Percentiles rank a stretch among this genome's conserved stretches.
These are phyloP conservation scores for Hypoxylon rickii DNA, from an alignment of 495 filamentous ascomycete species.

Conservation along the genomic window DNA sequence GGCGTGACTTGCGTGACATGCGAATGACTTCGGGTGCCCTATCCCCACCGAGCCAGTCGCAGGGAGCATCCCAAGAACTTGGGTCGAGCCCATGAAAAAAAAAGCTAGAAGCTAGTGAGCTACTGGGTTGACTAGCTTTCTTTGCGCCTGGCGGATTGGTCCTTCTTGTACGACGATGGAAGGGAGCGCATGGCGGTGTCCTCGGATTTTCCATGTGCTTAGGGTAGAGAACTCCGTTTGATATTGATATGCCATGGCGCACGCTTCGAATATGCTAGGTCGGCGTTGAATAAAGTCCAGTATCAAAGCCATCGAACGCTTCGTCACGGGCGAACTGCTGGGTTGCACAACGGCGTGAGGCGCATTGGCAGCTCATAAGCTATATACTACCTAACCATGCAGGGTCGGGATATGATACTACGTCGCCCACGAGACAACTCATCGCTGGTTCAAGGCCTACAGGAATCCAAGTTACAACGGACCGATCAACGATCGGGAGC, in stretches of 20 bases:
- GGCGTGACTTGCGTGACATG: constrained; percentile 35
- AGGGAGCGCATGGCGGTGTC: constrained; percentile 2
- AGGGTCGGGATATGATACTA: constrained; percentile 32
- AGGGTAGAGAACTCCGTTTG: not conserved
- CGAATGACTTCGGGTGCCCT: constrained; percentile 27
- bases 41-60: constrained; percentile 24
- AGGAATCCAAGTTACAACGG: constrained; percentile 18
- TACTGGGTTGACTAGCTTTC: constrained; percentile 16
- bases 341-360: constrained; percentile 32
- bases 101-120: constrained; percentile 19
- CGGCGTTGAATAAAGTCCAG: not conserved
- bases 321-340: constrained; percentile 2
- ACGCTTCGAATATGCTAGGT: not conserved
- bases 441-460: constrained; percentile 25
- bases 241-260: constrained; percentile 2
- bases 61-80: constrained; percentile 36
- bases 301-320: not conserved
- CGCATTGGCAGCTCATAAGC: constrained; percentile 16
- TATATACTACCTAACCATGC: constrained; percentile 11
- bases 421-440: constrained; percentile 35
- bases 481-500: constrained; percentile 27
- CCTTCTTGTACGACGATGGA: constrained; percentile 1
- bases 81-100: constrained; percentile 32
- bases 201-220: constrained; percentile 1
- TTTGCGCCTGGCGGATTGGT: constrained; percentile 19